Conservation (phyloP, 371 early-diverging fungal species). For the Mucor velutinosus region DNA sequence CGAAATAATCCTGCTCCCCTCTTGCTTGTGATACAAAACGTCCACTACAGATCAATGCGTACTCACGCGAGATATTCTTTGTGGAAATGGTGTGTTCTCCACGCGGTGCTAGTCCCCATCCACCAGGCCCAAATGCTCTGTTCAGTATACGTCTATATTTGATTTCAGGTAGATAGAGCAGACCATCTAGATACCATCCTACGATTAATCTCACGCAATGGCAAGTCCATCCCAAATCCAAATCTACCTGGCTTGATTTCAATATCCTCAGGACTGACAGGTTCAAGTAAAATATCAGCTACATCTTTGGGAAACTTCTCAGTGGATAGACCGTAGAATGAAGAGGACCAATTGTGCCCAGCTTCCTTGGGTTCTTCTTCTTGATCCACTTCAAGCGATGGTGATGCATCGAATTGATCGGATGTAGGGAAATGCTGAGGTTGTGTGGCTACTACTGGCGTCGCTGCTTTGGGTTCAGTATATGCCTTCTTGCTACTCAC, state of each 20-base stretch:
- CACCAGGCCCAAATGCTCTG: constrained; percentile 95
- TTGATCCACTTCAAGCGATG: neutral
- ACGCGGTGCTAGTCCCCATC: constrained; percentile 90
- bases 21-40: constrained; percentile 90
- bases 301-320: constrained; percentile 76
- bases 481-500: neutral
- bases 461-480: neutral
- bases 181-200: constrained; percentile 77
- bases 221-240: too few species aligned
- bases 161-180: constrained; percentile 94
- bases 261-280: constrained; percentile 74
- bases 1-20: constrained; percentile 93
- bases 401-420: constrained; percentile 19
- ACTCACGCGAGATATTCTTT: constrained; percentile 87
- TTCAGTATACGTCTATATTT: constrained; percentile 95
- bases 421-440: constrained; percentile 17
- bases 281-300: constrained; percentile 72
- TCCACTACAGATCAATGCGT: constrained; percentile 87
- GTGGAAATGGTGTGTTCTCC: constrained; percentile 85
- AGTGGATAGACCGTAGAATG: constrained; percentile 72
- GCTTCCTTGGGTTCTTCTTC: constrained; percentile 5
- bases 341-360: constrained; percentile 69
- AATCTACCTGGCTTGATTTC: constrained; percentile 88
- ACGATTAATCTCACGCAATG: neutral
- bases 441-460: neutral